Evolutionary conservation across 345 rosid species (phyloP).

Genomic region (Brassica rapa): DNA sequence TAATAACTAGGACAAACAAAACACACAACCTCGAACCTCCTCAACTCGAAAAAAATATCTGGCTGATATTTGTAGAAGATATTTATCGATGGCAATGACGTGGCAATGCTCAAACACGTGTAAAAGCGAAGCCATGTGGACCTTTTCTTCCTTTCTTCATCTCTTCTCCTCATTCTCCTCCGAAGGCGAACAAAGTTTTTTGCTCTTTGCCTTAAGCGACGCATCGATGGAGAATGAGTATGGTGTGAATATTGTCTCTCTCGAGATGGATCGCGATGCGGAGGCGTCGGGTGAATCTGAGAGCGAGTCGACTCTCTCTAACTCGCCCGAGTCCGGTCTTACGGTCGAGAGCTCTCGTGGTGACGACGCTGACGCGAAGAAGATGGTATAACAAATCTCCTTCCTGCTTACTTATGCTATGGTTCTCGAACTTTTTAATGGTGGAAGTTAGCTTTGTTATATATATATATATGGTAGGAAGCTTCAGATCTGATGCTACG

Average conservation of each 20-base stretch:
- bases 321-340: slow-evolving; percentile 49
- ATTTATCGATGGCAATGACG: slow-evolving; percentile 46
- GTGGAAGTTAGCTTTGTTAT: background rate
- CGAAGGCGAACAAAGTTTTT: background rate
- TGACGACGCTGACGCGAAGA: slow-evolving; percentile 22
- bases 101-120: slow-evolving; percentile 52
- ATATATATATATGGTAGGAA: background rate
- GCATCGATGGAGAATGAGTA: slow-evolving; percentile 30
- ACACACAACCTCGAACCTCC: slow-evolving; percentile 9
- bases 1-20: background rate
- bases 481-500: slow-evolving; percentile 26
- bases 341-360: slow-evolving; percentile 38
- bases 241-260: slow-evolving; percentile 29
- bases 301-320: slow-evolving; percentile 40
- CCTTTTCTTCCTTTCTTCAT: slow-evolving; percentile 11
- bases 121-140: slow-evolving; percentile 71
- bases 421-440: background rate
- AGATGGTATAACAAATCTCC: slow-evolving; percentile 40
- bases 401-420: background rate
- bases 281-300: slow-evolving; percentile 27
- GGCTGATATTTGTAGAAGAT: slow-evolving; percentile 49
- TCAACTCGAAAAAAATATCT: slow-evolving; percentile 50
- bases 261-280: slow-evolving; percentile 42
- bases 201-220: background rate
- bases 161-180: background rate